Base-by-base conservation (phyloP, 768 basidiomycete species). In the Tulasnella sp. region DNA sequence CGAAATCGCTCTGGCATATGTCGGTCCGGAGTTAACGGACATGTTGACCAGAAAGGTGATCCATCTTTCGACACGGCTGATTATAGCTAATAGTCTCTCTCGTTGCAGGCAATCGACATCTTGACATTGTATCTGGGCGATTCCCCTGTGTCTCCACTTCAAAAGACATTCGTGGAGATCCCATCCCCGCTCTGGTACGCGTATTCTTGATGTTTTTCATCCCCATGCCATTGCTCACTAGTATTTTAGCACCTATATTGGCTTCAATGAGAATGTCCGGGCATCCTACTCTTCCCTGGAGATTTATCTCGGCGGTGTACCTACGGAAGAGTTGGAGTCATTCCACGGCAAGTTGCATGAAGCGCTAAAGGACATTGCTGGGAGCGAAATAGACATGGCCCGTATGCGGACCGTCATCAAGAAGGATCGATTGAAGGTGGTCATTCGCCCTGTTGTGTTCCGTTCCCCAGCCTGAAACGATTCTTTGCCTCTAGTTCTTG, bases 101-200 rank as follows among this genome's bases (percentile, higher is more conserved):
- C 12, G 14, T 63, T 46, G 29, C 59, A 87, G 80, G 94, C 93
- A 14, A 66, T 97, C 56, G 89, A 94, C 58, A 73, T 96, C 48
- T 72, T 99, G 19, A 78, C 81, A n/a, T 78, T 78, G 25, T 99
- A 99, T 66, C 73, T 99, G 25, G 92, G 91, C 35, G 87, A 87
- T 15, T 87, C 86, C 34, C 71, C 85, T 2, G 82, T 62, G 12
- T 36, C 62, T 25, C 73, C 73, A 2, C 64, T 75, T 23, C 67
- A 68, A 65, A 96, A 93, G 69, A 87, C 92, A 68, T 96, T 85
- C 61, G 76, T 98, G 39, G 96, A 99, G 69, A 86, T 84, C 50
- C 82, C 91, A 62, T 80, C 83, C 46, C 96, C 96, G 0, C 75
- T 87, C 49, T 96, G 91, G 89, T 88, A 62, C 39, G 76, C 65